Conservation (phyloP, 768 basidiomycete species). For the Piloderma croceum region DNA sequence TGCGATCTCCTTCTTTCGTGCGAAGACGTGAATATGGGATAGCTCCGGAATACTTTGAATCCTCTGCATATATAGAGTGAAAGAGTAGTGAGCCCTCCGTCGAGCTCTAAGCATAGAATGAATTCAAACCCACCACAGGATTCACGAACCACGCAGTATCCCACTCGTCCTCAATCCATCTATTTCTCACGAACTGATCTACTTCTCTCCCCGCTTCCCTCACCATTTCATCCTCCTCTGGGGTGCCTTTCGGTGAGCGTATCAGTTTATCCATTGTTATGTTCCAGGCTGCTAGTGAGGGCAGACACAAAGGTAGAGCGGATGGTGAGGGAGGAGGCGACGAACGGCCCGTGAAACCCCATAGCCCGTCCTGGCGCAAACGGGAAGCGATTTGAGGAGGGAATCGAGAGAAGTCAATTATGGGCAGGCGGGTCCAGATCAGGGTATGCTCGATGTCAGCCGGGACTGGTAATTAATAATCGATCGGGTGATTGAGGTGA, state of each 20-base stretch:
- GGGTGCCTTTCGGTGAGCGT: slow-evolving; percentile 43
- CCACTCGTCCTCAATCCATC: slow-evolving; percentile 73
- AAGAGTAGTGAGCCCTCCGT: background rate
- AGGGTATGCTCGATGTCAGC: slow-evolving; percentile 67
- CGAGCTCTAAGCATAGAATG: background rate
- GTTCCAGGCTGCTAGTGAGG: slow-evolving; percentile 65
- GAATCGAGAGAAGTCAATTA: slow-evolving; percentile 58
- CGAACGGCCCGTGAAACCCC: slow-evolving; percentile 68
- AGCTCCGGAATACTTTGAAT: slow-evolving; percentile 77
- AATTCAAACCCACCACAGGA: slow-evolving; percentile 56
- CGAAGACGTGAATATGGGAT: slow-evolving; percentile 87
- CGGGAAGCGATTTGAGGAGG: slow-evolving; percentile 47
- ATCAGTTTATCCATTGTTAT: slow-evolving; percentile 58
- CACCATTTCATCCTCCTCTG: slow-evolving; percentile 49
- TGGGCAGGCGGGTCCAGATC: slow-evolving; percentile 72
- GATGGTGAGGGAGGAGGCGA: slow-evolving; percentile 58
- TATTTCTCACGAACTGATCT: slow-evolving; percentile 52
- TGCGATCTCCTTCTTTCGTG: slow-evolving; percentile 46
- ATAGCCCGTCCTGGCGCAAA: slow-evolving; percentile 70
- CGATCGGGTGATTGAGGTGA: background rate
- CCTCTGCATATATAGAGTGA: slow-evolving; percentile 39
- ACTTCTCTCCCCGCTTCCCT: slow-evolving; percentile 52
- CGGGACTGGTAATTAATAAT: slow-evolving; percentile 42
- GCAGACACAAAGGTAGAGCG: slow-evolving; percentile 49
- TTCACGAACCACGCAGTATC: slow-evolving; percentile 93